These are phyloP conservation scores for Ganoderma lucidum DNA, from an alignment of 1,284 basidiomycete species.

Conservation along the genomic window DNA sequence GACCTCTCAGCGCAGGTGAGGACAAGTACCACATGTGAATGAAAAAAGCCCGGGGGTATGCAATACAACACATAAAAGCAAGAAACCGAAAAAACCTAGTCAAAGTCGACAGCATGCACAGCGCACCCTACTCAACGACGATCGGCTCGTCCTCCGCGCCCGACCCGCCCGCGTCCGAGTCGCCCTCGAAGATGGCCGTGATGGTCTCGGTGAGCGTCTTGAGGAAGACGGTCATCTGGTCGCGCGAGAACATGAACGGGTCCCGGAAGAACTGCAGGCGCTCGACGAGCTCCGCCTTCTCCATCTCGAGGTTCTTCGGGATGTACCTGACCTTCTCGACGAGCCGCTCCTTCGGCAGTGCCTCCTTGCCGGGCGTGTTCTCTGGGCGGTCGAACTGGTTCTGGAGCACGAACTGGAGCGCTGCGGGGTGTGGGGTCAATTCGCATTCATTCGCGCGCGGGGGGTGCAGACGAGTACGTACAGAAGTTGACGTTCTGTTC, in stretches of 20 bases:
- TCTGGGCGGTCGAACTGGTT: constrained; percentile 45
- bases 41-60: no score
- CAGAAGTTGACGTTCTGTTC: constrained; percentile 22
- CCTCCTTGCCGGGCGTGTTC: constrained; percentile 41
- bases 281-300: constrained; percentile 58
- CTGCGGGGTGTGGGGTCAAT: constrained; percentile 43
- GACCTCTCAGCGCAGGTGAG: no score
- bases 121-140: constrained; percentile 18
- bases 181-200: constrained; percentile 36
- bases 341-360: constrained; percentile 48
- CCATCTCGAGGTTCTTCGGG: constrained; percentile 70
- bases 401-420: constrained; percentile 66
- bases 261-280: constrained; percentile 66
- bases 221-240: constrained; percentile 71
- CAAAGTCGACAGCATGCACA: background rate
- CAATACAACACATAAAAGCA: background rate
- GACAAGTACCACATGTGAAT: no score
- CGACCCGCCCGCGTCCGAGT: constrained; percentile 41
- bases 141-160: constrained; percentile 35
- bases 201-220: constrained; percentile 62
- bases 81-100: background rate
- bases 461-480: constrained; percentile 6
- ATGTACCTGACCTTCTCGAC: constrained; percentile 63
- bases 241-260: constrained; percentile 70
- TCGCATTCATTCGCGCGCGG: background rate